phyloP scores from a whole-genome alignment of 768 basidiomycete species.

The Pleurotus salmoneostramineus region DNA sequence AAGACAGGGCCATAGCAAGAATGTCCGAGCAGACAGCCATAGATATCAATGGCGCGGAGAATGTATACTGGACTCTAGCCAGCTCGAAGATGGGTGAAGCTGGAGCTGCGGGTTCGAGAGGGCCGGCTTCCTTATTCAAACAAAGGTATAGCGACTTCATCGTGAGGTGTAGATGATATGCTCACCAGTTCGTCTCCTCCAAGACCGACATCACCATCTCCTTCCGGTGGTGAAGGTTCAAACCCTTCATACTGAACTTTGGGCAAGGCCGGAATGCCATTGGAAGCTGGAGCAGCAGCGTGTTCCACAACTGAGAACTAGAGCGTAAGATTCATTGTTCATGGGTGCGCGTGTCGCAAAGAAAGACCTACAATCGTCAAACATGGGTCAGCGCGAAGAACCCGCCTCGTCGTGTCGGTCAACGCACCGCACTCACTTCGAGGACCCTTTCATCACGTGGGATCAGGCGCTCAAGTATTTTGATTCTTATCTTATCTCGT shows the following conservation, averaged over 20 bases:
- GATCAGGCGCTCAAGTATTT: background rate
- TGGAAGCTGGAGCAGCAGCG: slow-evolving; percentile 46
- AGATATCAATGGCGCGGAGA: slow-evolving; percentile 79
- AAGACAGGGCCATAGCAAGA: slow-evolving; percentile 77
- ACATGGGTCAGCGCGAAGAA: slow-evolving; percentile 32
- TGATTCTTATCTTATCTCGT: background rate
- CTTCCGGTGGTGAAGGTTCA: slow-evolving; percentile 63
- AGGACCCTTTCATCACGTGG: too few relatives aligned
- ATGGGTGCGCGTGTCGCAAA: slow-evolving; percentile 1
- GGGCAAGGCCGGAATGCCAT: slow-evolving; percentile 38
- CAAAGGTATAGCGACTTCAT: slow-evolving; percentile 1
- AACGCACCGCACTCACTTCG: too few relatives aligned
- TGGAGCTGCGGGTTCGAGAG: slow-evolving; percentile 25
- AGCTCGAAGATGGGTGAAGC: slow-evolving; percentile 73
- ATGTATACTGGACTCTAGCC: slow-evolving; percentile 84
- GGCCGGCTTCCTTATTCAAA: slow-evolving; percentile 20
- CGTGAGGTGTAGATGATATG: background rate
- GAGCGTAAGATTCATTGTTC: slow-evolving; percentile 6
- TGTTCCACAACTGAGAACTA: slow-evolving; percentile 82
- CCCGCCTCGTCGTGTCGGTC: too few relatives aligned
- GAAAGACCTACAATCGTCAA: slow-evolving; percentile 57
- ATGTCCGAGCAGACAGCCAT: slow-evolving; percentile 85
- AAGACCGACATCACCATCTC: slow-evolving; percentile 43
- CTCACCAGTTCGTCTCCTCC: slow-evolving; percentile 30
- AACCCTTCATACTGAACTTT: slow-evolving; percentile 85